phyloP scores from a whole-genome alignment of 345 rosid genomes.

The Salix caprea region DNA sequence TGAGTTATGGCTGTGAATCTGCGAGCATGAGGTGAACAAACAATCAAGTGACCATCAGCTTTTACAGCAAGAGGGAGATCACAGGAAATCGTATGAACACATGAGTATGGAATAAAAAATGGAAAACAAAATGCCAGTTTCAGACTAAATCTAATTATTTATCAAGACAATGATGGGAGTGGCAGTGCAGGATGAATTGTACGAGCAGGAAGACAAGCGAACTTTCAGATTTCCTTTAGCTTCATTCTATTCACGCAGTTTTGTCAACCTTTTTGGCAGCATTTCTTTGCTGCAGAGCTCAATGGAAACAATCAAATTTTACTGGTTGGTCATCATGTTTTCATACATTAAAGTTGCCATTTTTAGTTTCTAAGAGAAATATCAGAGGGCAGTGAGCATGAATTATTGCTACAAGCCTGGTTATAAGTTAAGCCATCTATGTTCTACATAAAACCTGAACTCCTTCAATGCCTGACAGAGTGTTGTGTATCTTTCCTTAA shows the following conservation, averaged over 20 bases:
- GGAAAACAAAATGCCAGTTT: not conserved
- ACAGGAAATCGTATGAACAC: not conserved
- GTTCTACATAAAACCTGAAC: too few species aligned
- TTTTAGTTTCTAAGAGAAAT: too few species aligned
- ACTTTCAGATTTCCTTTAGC: not conserved
- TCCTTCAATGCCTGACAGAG: too few species aligned
- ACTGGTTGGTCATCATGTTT: too few species aligned
- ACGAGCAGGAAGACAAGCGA: not conserved
- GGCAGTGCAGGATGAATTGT: not conserved
- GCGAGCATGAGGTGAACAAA: constrained; percentile 8
- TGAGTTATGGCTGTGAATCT: constrained; percentile 85
- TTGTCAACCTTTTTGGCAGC: not conserved
- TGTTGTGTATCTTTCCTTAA: too few species aligned
- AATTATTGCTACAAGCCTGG: too few species aligned
- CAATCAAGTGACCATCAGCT: not conserved
- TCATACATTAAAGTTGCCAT: too few species aligned
- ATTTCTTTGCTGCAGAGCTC: not conserved
- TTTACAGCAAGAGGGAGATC: not conserved
- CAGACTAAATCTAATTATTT: not conserved
- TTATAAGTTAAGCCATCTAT: too few species aligned
- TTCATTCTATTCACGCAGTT: not conserved
- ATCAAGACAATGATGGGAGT: not conserved
- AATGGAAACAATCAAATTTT: not conserved
- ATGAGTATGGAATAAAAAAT: not conserved
- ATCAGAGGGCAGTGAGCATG: too few species aligned